Evolutionary conservation across 23 red algal species (phyloP), one percentile per base, ranked within the genome.

Genomic region (Gracilaria gracilis): DNA sequence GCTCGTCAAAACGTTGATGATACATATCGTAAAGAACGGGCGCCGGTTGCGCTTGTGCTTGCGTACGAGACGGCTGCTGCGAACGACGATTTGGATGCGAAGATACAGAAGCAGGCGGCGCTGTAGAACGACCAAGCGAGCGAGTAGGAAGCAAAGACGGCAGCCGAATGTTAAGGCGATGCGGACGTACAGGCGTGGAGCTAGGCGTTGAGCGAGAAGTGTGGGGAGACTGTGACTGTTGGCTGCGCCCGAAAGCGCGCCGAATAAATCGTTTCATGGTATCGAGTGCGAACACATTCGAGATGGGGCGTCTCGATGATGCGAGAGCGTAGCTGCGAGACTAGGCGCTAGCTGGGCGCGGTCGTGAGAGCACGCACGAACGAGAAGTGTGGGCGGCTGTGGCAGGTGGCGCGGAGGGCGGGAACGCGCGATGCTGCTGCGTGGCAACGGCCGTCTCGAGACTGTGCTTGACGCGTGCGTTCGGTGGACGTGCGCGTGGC

Each of bases 1-100:
- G 72, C 11, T 77, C 39, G 20, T 25, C 72, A 46, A 49, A 77
- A 25, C 39, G 72, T 31, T 77, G 38, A 34, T 77, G 72, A 64
- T 79, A 80, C 71, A 90, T 90, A 34, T 90, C 74, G 62, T 90
- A 90, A 33, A 90, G 77, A 65, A 90, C 71, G 14, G 87, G 87
- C 48, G 87, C 87, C 27, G 54, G 74, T 15, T 59, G 49, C 51
- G 53, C 5, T 25, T n/a, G 53, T 34, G 58, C 1, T 29, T 51
- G 40, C 9, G 79, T 2, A 40, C 11, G 46, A 6, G 79, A 21
- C 46, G 42, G n/a, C 39, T 14, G 51, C 6, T 17, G 24, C 4
- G 75, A 35, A 17, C 25, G 46, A 35, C 47, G 31, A 36, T 9
- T 35, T 12, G 4, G 53, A 9, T 62, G 23, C 36, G 33, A 25